Base-by-base conservation (phyloP, 2,329 filamentous ascomycete genomes). In the Trichoderma atroviride region DNA sequence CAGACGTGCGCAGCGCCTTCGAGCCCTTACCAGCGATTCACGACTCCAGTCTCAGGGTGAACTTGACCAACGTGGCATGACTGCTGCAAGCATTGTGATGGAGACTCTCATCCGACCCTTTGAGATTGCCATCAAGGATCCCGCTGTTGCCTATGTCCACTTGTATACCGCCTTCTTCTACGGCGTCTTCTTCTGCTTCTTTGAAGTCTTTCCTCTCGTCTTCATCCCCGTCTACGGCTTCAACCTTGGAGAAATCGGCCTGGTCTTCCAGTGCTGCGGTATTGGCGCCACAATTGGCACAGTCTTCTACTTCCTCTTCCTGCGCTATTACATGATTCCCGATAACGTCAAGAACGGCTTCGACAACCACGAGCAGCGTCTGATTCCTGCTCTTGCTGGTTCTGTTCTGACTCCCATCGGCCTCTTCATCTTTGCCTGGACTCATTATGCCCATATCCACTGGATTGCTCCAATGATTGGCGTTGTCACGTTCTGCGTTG, bases 1-100 rank as follows among this genome's bases (percentile, higher is more conserved):
- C 35, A 83, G 83, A 27, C 85, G 87, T n/a, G 86, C 87, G 2
- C 75, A 78, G 47, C 83, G 87, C 11, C 81, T 90, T 11, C 82
- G 88, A 11, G 29, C 22, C 55, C 35, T 67, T 52, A 62, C 55
- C 10, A 74, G 74, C 43, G 71, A 74, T 2, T 64, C 60, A 24
- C 29, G 29, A 27, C 59, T 69, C n/a, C 43, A 50, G 22, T 74
- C 71, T 43, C 72, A 73, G 57, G 70, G 70, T 5, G 74, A 76
- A 29, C 68, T 75, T 9, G 70, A 71, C 37, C 74, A 74, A 40
- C 66, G 69, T 11, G 70, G 73, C 55, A 69, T 75, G 69, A 70
- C 62, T 1, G 24, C 61, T 5, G 57, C 65, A 4, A 70, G 73
- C 31, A 65, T 76, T n/a, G 63, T 72, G 7, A 68, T 71, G 56